Base-by-base conservation (phyloP, 768 basidiomycete genomes). In the Gelatoporia subvermispora region DNA sequence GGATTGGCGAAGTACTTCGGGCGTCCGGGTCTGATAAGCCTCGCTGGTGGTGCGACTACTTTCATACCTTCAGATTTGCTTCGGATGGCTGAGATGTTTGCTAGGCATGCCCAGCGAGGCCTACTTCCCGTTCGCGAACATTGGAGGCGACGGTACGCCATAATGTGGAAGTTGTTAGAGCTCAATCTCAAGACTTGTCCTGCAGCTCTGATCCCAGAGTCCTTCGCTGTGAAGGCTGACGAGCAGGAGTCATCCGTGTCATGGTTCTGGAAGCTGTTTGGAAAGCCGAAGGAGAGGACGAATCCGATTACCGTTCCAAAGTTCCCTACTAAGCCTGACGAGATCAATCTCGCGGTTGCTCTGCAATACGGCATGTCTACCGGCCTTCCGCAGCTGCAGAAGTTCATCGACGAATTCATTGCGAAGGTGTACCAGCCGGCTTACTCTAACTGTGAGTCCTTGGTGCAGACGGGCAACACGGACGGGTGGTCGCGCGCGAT, bases 391-490 rank as follows among this genome's bases (percentile, higher is more conserved):
- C 72, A 77, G 23, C 70, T 89, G 0, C 72, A 76, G 43, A 60
- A 68, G 17, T 77, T 88, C 60, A 62, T 85, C 35, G 59, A 73
- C 35, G 77, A 84, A 41, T 84, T 88, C 57, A 72, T 76, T 9
- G 55, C 55, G 31, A 76, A 64, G 49, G 70, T 82, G 2, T 79
- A 74, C 62, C 74, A 70, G 44, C 83, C 85, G 1, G 83, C 66
- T 2, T 88, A 86, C 63, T 60, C 67, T 8, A 76, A 90, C 60
- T 88, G 71, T 60, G 65, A 71, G 3, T 76, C 74, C 1, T 60
- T 88, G 21, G 58, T 81, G 0, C 75, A 84, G 48, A 72, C 73
- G 16, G 87, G 87, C 13, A 88, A 86, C 59, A 90, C 86, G 0
- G 87, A 86, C 58, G 85, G 78, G 58, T 72, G 86, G 84, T 57